Conservation (phyloP, 805 yeast genomes). For the Millerozyma acaciae region DNA sequence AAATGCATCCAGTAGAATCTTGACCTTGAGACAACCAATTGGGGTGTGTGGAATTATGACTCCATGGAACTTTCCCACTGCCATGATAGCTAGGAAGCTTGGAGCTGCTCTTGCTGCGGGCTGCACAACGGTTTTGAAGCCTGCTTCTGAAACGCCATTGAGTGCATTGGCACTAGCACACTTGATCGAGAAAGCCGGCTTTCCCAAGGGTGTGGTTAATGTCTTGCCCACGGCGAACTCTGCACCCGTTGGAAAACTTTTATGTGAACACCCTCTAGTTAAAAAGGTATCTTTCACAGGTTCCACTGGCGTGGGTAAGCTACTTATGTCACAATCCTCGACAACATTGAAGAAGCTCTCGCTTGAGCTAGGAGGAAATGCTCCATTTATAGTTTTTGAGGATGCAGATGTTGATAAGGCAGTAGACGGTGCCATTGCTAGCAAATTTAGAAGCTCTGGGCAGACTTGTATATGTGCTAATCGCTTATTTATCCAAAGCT, state of each 20-base stretch:
- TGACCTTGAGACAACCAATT: constrained; percentile 67
- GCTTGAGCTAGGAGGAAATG: constrained; percentile 66
- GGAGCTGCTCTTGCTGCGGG: constrained; percentile 82
- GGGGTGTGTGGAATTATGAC: constrained; percentile 79
- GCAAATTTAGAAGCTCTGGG: constrained; percentile 60
- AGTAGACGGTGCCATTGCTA: constrained; percentile 47
- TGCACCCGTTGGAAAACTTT: constrained; percentile 48
- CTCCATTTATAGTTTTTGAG: constrained; percentile 58
- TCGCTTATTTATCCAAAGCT: constrained; percentile 52
- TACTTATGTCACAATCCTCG: constrained; percentile 55
- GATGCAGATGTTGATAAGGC: constrained; percentile 59
- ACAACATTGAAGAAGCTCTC: constrained; percentile 57
- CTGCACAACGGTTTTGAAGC: constrained; percentile 72
- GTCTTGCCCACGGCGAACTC: constrained; percentile 51
- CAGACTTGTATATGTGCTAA: constrained; percentile 68
- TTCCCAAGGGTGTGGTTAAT: constrained; percentile 68
- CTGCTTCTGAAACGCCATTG: constrained; percentile 73
- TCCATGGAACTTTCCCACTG: constrained; percentile 83
- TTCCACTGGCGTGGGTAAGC: constrained; percentile 58
- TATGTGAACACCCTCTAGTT: constrained; percentile 42
- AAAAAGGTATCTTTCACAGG: constrained; percentile 64
- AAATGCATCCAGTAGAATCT: constrained; percentile 44
- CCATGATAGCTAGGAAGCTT: constrained; percentile 70
- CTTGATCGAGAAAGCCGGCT: constrained; percentile 62
- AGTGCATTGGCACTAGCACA: constrained; percentile 65